Evolutionary conservation across 768 basidiomycete genomes (phyloP), one percentile per base, ranked within the genome.

Genomic region (Agaricus sinodeliciosus): DNA sequence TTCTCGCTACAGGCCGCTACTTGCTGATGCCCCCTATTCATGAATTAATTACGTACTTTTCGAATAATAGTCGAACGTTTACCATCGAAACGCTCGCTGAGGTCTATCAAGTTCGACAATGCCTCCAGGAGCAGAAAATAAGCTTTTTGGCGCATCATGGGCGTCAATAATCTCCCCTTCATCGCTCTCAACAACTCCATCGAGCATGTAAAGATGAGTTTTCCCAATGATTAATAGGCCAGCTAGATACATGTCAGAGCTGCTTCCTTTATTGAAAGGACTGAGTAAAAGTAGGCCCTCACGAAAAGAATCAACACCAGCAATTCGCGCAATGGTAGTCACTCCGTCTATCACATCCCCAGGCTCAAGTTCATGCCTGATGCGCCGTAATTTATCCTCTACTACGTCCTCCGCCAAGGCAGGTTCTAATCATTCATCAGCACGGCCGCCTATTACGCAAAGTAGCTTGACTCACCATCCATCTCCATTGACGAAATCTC

Each of bases 221-320:
- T 78, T 79, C 11, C 93, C 94, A 13, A 94, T 79, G 46, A 97
- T 94, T 22, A 97, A 73, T 7, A 96, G 74, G 0, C 94, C 94
- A 52, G 93, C 92, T 87, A 60, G 16, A 27, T n/a, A 15, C 13
- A 37, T 28, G n/a, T 36, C 26, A 44, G 15, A 9, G 43, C 25
- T 3, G 6, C 3, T 27, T n/a, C n/a, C n/a, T n/a, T 13, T n/a
- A 15, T n/a, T 4, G 18, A 19, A 16, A 22, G 22, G 42, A 1
- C 15, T 22, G 9, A 34, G 19, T 25, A 25, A 28, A 22, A 48
- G 9, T 49, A n/a, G 13, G 8, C 9, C 73, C 87, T 63, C 57
- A 94, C 93, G 92, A 55, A 85, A 91, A 13, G 91, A 90, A 66
- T 96, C 94, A 3, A 97, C 90, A 1, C 94, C 94, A 12, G 82